Percentiles rank a stretch among this genome's conserved stretches.
phyloP scores from a whole-genome alignment of 805 yeast genomes.

The Lipomyces anomalus region DNA sequence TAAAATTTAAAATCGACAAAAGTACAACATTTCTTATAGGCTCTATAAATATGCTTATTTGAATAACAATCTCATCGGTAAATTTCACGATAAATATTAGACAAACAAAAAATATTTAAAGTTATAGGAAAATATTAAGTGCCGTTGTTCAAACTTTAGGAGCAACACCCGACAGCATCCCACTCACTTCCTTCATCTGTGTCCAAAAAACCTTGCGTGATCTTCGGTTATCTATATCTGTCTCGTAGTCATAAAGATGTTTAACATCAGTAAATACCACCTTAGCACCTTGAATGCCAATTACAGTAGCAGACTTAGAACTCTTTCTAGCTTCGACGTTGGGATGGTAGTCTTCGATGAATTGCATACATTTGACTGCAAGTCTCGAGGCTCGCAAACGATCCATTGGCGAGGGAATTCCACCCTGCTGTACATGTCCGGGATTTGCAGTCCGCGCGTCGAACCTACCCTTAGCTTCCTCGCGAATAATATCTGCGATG shows the following conservation, averaged over 20 bases:
- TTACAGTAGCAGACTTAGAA: constrained; percentile 63
- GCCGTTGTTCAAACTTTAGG: too few relatives aligned
- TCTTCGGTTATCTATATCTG: constrained; percentile 73
- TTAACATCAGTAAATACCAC: constrained; percentile 68
- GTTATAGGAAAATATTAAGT: too few relatives aligned
- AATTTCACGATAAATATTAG: too few relatives aligned
- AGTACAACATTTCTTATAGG: too few relatives aligned
- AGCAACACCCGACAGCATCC: constrained; percentile 14
- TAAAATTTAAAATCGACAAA: too few relatives aligned
- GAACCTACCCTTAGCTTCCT: constrained; percentile 68
- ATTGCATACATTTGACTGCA: constrained; percentile 84
- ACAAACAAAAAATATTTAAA: too few relatives aligned
- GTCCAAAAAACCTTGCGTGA: constrained; percentile 87
- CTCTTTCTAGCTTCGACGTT: constrained; percentile 30
- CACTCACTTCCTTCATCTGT: constrained; percentile 52
- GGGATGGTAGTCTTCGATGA: constrained; percentile 77
- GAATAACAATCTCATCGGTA: too few relatives aligned
- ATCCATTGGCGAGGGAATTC: constrained; percentile 89
- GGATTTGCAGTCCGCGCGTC: constrained; percentile 95
- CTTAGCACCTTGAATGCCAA: constrained; percentile 77
- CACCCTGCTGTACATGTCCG: constrained; percentile 98
- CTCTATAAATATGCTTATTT: too few relatives aligned
- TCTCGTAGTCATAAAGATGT: constrained; percentile 78
- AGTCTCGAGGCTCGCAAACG: constrained; percentile 83
- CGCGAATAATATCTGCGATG: constrained; percentile 75